A percentile compares a stretch with the other conserved stretches of the same genome.
Conservation (phyloP, 306 rosid genomes). For the Herpetospermum pedunculosum region DNA sequence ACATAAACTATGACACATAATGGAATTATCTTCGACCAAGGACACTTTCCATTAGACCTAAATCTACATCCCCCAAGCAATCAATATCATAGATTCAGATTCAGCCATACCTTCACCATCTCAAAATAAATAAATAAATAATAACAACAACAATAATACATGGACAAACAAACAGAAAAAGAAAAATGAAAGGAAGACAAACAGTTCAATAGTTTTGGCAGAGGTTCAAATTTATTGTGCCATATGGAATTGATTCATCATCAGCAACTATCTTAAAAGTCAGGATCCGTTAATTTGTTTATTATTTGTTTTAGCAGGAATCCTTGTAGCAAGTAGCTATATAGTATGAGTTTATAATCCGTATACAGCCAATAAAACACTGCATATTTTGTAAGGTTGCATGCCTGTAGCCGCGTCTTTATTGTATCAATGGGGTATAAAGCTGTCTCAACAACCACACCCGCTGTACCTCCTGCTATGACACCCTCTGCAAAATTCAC, state of each 20-base stretch:
- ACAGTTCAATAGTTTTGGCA: not conserved
- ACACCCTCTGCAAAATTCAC: constrained; percentile 70
- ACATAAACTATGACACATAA: not conserved
- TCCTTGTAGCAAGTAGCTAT: not conserved
- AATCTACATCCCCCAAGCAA: not conserved
- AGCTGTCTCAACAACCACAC: constrained; percentile 92
- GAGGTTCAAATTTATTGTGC: not conserved
- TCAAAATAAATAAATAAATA: not conserved
- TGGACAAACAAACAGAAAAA: not conserved
- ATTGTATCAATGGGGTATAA: constrained; percentile 92
- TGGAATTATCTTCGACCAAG: not conserved
- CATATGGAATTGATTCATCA: not conserved
- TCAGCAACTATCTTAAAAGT: not conserved
- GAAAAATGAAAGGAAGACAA: not conserved
- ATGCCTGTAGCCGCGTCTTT: constrained; percentile 94
- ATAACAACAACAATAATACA: not conserved
- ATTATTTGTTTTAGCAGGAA: not conserved
- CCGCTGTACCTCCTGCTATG: constrained; percentile 91
- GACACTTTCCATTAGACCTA: not conserved
- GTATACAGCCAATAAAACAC: not conserved
- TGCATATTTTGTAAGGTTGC: constrained; percentile 13
- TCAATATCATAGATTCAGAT: not conserved
- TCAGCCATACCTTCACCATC: not conserved
- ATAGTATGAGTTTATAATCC: not conserved
- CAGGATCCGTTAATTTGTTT: not conserved